Percentiles rank a stretch among this genome's conserved stretches.
phyloP scores from a whole-genome alignment of 306 rosid genomes.

The Acacia crassicarpa region DNA sequence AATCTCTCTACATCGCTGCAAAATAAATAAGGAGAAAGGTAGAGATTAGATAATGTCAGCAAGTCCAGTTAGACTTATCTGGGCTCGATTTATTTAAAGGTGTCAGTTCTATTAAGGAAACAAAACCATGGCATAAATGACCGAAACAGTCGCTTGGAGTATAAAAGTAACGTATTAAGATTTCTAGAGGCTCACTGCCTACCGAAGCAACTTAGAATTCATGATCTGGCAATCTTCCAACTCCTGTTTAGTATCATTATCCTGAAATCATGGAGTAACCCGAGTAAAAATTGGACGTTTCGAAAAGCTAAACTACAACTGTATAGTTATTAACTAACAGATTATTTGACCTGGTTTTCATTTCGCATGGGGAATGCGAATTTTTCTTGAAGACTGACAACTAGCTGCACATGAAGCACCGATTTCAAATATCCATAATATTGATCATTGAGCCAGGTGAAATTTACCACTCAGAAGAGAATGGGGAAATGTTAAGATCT shows the following conservation, averaged over 20 bases:
- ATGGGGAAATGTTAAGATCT: conserved; percentile 15
- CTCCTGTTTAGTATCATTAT: conserved; percentile 44
- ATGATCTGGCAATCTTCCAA: conserved; percentile 61
- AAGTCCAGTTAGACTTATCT: conserved; percentile 13
- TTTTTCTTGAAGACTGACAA: conserved; percentile 52
- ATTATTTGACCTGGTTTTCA: conserved; percentile 57
- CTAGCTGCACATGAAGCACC: conserved; percentile 53
- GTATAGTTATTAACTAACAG: conserved; percentile 25
- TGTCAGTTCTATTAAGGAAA: conserved; percentile 13
- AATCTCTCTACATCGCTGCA: conserved; percentile 68
- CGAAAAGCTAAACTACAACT: conserved; percentile 20
- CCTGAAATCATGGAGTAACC: conserved; percentile 48
- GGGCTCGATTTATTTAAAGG: neutral
- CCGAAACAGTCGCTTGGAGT: conserved; percentile 25
- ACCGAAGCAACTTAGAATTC: conserved; percentile 73
- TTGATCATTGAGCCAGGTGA: conserved; percentile 23
- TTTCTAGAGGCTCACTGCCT: conserved; percentile 25
- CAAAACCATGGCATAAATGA: conserved; percentile 9
- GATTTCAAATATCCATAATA: conserved; percentile 32
- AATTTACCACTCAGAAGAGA: conserved; percentile 19
- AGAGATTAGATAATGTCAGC: conserved; percentile 26
- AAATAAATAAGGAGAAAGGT: conserved; percentile 17
- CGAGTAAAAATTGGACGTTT: conserved; percentile 29
- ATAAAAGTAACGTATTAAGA: conserved; percentile 16
- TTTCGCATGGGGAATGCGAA: conserved; percentile 35